phyloP scores from a whole-genome alignment of 208 protist species.

The Trypanosoma boissoni region DNA sequence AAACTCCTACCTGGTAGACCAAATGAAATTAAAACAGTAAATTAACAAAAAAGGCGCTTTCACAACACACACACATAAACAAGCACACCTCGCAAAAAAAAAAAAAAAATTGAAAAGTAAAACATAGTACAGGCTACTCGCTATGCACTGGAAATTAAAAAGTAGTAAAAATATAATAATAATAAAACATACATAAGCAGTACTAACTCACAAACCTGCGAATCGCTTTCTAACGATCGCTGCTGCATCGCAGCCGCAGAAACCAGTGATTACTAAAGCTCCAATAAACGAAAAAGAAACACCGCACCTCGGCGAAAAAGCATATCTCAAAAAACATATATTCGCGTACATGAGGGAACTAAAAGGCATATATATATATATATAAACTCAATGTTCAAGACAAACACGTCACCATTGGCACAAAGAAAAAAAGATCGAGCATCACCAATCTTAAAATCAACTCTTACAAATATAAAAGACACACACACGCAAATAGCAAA shows the following conservation, averaged over 20 bases:
- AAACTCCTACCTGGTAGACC: too few relatives aligned
- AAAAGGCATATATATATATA: conserved; percentile 3
- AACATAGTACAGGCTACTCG: too few relatives aligned
- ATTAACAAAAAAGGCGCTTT: too few relatives aligned
- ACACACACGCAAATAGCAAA: not conserved
- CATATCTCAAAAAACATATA: conserved; percentile 28
- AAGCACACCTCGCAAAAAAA: too few relatives aligned
- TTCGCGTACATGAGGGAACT: conserved; percentile 2
- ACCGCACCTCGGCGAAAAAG: not conserved
- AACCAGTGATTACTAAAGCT: not conserved
- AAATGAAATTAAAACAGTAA: too few relatives aligned
- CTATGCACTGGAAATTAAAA: too few relatives aligned
- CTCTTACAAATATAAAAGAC: not conserved
- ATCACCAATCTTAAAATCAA: conserved; percentile 10
- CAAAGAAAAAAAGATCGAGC: not conserved
- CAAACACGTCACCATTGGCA: not conserved
- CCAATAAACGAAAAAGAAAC: not conserved
- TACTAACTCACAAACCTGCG: too few relatives aligned
- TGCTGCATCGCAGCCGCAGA: not conserved
- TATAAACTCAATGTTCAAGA: not conserved
- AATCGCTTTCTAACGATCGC: too few relatives aligned
- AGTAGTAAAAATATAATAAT: too few relatives aligned
- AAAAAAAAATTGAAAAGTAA: too few relatives aligned
- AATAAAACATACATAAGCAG: too few relatives aligned
- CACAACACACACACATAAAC: too few relatives aligned